These are phyloP conservation scores for Russula abietina DNA, from an alignment of 768 basidiomycete genomes.

Conservation along the genomic window DNA sequence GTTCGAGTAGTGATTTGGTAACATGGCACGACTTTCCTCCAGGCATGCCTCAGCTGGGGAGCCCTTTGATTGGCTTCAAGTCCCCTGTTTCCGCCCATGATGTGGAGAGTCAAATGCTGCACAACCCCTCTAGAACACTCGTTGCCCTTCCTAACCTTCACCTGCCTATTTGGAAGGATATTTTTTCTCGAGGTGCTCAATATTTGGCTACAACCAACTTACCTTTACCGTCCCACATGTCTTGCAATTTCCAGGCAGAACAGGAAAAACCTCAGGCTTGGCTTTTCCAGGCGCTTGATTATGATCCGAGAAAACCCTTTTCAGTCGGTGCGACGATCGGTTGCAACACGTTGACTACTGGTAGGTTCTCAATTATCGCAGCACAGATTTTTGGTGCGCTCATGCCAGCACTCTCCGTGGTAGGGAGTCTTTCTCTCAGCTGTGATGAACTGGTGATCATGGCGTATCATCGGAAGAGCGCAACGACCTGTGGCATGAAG, in stretches of 20 bases:
- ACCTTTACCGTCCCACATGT: neutral
- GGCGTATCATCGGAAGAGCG: neutral
- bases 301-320: too few species aligned
- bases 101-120: neutral
- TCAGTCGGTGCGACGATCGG: neutral
- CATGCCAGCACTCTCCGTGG: neutral
- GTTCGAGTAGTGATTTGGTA: neutral
- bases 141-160: neutral
- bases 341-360: neutral
- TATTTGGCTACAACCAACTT: neutral
- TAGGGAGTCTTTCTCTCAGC: neutral
- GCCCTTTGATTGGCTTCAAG: neutral
- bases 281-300: too few species aligned
- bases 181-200: neutral
- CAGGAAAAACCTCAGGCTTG: neutral
- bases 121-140: neutral
- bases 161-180: neutral
- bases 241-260: neutral
- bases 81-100: neutral
- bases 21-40: too few species aligned
- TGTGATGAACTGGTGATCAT: neutral
- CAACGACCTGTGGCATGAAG: neutral
- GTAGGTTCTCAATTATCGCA: neutral
- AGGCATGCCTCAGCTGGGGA: too few species aligned
- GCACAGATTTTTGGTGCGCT: neutral